Evolutionary conservation across 2,329 filamentous ascomycete species (phyloP), one percentile per base, ranked within the genome.

Genomic region (Coniochaeta ligniaria): DNA sequence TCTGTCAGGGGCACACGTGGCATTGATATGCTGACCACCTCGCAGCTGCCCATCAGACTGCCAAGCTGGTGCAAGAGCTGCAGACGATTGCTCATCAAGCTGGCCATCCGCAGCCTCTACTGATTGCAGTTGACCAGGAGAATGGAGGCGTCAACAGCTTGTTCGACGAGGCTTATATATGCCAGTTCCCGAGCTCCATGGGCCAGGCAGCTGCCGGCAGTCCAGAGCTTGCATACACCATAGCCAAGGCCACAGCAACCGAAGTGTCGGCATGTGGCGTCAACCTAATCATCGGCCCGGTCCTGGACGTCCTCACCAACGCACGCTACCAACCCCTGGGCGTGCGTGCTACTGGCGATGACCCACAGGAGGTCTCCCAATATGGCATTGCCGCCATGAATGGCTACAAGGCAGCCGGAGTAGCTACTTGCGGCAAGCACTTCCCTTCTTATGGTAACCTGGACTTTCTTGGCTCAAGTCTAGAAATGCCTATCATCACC

Each of bases 111-210:
- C 88, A 94, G 2, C 95, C 95, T 2, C 78, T 99, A 20, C 80
- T 96, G 60, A 97, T 99, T 67, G 93, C 90, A 43, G 79, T 98
- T 41, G 95, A 98, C 71, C 95, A 99, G 72, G 95, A 99, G 74
- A 98, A 99, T 85, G 95, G 95, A 65, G 93, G 94, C 3, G 94
- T 97, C 73, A 98, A 97, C 77, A 96, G 92, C 75, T 83, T 98
- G 2, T 97, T 96, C 70, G 94, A 98, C 72, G 92, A 96, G 67
- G 91, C 95, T 69, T 95, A 93, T 72, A 94, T 98, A 66, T 92
- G 92, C 66, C 95, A 98, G 72, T 99, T 96, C 67, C 95, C 95
- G 9, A 96, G 93, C 70, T 91, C 94, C 64, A 98, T 99, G 94
- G 94, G 93, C 14, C 83, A 97, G 63, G 92, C 94, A n/a, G 95